Percentiles rank a stretch among this genome's conserved stretches.
Conservation (phyloP, 257 asterid species). For the Penstemon newberryi region DNA sequence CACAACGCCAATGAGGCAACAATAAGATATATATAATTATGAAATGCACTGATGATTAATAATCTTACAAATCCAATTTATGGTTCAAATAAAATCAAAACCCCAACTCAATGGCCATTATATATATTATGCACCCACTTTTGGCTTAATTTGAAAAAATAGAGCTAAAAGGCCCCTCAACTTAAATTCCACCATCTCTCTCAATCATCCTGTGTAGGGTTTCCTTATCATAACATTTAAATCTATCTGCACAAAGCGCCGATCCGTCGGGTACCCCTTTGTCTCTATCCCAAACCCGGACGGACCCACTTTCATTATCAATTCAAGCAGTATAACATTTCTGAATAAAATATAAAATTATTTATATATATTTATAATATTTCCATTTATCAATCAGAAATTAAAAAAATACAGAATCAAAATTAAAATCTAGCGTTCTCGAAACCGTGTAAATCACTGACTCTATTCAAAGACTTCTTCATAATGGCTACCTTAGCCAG, state of each 20-base stretch:
- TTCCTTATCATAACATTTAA: too few relatives aligned
- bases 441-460: slow-evolving; percentile 95
- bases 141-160: too few relatives aligned
- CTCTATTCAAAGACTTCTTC: slow-evolving; percentile 92
- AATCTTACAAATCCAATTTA: too few relatives aligned
- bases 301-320: slow-evolving; percentile 9
- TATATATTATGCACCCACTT: too few relatives aligned
- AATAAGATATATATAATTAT: too few relatives aligned
- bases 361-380: slow-evolving; percentile 32
- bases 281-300: slow-evolving; percentile 1
- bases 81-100: too few relatives aligned
- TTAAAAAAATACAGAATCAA: neutral
- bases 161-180: too few relatives aligned
- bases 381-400: neutral
- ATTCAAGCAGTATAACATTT: neutral
- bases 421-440: slow-evolving; percentile 92
- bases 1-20: too few relatives aligned
- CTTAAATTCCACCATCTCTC: too few relatives aligned
- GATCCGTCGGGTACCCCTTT: slow-evolving; percentile 23
- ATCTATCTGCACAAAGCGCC: slow-evolving; percentile 19
- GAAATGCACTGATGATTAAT: too few relatives aligned
- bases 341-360: slow-evolving; percentile 1
- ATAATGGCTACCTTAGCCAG: slow-evolving; percentile 96
- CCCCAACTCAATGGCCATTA: too few relatives aligned
- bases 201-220: too few relatives aligned